Evolutionary conservation across 805 yeast genomes (phyloP).

Genomic region (Candida nitratophila): DNA sequence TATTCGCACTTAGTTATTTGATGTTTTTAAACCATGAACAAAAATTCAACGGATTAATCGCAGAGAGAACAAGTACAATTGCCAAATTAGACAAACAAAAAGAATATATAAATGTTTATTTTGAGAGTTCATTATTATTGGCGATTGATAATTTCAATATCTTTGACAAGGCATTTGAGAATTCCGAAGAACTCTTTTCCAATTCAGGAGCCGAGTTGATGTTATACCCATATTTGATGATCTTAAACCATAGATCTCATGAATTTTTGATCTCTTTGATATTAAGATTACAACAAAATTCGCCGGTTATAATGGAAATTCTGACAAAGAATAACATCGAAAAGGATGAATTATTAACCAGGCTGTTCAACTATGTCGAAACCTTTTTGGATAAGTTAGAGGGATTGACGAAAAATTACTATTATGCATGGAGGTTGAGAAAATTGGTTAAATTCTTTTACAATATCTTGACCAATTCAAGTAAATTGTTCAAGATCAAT

Average conservation of each 20-base stretch:
- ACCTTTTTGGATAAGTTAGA: slow-evolving; percentile 29
- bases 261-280: slow-evolving; percentile 53
- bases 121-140: slow-evolving; percentile 27
- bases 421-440: slow-evolving; percentile 39
- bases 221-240: slow-evolving; percentile 41
- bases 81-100: slow-evolving; percentile 26
- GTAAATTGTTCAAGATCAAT: slow-evolving; percentile 25
- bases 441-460: slow-evolving; percentile 33
- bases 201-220: slow-evolving; percentile 39
- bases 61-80: slow-evolving; percentile 21
- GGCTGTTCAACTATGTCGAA: slow-evolving; percentile 27
- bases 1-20: slow-evolving; percentile 45
- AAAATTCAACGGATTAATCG: slow-evolving; percentile 24
- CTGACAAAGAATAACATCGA: slow-evolving; percentile 26
- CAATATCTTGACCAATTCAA: slow-evolving; percentile 27
- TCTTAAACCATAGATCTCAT: slow-evolving; percentile 48
- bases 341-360: slow-evolving; percentile 23
- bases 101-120: slow-evolving; percentile 24
- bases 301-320: slow-evolving; percentile 27
- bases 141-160: slow-evolving; percentile 32
- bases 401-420: slow-evolving; percentile 30
- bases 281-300: slow-evolving; percentile 34
- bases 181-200: slow-evolving; percentile 19
- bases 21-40: slow-evolving; percentile 31
- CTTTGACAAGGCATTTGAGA: slow-evolving; percentile 26